A percentile compares a stretch with the other conserved stretches of the same genome.
Conservation (phyloP, 225 moss, liverwort and hornwort genomes). For the Pseudisothecium myosuroides region DNA sequence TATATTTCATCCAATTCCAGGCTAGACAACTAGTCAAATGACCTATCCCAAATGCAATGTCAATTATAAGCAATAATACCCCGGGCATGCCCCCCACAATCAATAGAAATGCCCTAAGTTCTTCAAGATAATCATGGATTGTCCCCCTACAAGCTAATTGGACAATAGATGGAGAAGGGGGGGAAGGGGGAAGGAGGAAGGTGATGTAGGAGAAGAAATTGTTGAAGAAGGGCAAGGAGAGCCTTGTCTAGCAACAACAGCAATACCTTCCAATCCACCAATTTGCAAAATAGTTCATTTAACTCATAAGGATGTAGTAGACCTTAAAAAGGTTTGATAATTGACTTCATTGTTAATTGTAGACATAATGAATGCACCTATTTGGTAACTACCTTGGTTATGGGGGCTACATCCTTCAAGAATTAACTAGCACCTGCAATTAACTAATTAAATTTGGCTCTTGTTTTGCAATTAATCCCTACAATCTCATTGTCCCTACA, state of each 20-base stretch:
- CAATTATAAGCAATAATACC: neutral
- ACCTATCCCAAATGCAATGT: neutral
- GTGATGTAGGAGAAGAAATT: neutral
- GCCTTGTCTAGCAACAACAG: neutral
- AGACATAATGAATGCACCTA: neutral
- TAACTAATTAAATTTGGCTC: neutral
- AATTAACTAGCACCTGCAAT: neutral
- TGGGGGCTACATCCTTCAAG: fast-evolving
- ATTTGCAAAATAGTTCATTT: neutral
- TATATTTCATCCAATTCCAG: too few species aligned
- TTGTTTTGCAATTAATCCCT: neutral
- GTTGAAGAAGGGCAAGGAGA: neutral
- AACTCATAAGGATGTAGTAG: neutral
- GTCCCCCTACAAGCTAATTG: fast-evolving
- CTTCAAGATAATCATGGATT: neutral
- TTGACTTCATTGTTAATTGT: neutral
- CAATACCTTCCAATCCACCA: fast-evolving
- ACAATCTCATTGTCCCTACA: neutral
- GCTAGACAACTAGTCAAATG: neutral
- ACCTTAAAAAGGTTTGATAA: fast-evolving
- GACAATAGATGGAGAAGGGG: neutral
- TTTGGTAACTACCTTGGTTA: neutral
- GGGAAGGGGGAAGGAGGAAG: neutral
- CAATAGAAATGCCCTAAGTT: neutral
- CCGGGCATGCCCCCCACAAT: fast-evolving